These are phyloP conservation scores for Aspergillus floridensis DNA, from an alignment of 2,329 filamentous ascomycete species.

Conservation along the genomic window DNA sequence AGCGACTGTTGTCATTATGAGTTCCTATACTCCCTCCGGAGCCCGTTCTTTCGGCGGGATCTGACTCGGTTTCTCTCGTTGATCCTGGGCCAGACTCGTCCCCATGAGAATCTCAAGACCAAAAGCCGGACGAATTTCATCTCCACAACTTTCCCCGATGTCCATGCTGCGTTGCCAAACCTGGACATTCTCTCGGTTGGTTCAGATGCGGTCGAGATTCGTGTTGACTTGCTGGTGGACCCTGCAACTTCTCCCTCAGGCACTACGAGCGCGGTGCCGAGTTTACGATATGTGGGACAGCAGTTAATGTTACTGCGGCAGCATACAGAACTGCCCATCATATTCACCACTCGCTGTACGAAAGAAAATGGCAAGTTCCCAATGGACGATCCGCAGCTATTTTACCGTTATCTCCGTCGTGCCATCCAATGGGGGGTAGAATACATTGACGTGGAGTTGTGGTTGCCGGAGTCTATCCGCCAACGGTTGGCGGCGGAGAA, in stretches of 20 bases:
- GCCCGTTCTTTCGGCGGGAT: slow-evolving; percentile 70
- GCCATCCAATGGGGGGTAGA: slow-evolving; percentile 88
- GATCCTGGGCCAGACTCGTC: slow-evolving; percentile 73
- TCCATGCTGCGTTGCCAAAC: slow-evolving; percentile 77
- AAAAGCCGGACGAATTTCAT: slow-evolving; percentile 81
- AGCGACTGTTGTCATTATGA: slow-evolving; percentile 77
- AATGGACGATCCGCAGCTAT: slow-evolving; percentile 73
- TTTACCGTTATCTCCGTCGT: slow-evolving; percentile 75
- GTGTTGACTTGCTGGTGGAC: slow-evolving; percentile 78
- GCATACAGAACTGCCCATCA: slow-evolving; percentile 82
- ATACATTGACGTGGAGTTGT: slow-evolving; percentile 85
- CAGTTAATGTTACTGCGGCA: slow-evolving; percentile 82
- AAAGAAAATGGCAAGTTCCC: slow-evolving; percentile 81
- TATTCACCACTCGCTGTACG: slow-evolving; percentile 80
- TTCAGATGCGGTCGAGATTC: slow-evolving; percentile 79
- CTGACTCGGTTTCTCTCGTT: slow-evolving; percentile 76
- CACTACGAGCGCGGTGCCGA: slow-evolving; percentile 65
- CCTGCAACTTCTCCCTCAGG: slow-evolving; percentile 56
- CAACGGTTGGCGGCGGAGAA: slow-evolving; percentile 64
- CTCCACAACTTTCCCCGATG: slow-evolving; percentile 84
- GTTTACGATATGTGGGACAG: slow-evolving; percentile 78
- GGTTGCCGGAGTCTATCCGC: slow-evolving; percentile 76
- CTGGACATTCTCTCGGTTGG: slow-evolving; percentile 85
- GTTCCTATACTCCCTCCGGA: slow-evolving; percentile 70
- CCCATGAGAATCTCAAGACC: slow-evolving; percentile 67